These are phyloP conservation scores for Aspergillus melleus DNA, from an alignment of 2,329 filamentous ascomycete genomes.

Conservation along the genomic window DNA sequence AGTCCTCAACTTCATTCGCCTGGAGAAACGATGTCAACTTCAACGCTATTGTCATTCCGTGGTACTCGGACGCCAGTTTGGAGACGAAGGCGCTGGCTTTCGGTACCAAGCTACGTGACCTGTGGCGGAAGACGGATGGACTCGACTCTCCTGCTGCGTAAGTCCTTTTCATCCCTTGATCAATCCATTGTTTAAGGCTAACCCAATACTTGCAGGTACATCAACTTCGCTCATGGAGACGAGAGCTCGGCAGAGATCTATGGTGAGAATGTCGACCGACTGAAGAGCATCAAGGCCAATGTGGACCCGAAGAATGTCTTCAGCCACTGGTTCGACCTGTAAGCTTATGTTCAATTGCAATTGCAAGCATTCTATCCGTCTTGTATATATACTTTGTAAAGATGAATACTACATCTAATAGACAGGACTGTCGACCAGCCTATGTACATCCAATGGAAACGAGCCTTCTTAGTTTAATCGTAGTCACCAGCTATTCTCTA, in stretches of 20 bases:
- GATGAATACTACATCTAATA: background rate
- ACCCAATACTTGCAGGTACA: background rate
- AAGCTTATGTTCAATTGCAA: background rate
- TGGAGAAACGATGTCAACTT: conserved; percentile 7
- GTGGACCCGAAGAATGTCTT: conserved; percentile 1
- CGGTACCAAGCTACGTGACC: conserved; percentile 1
- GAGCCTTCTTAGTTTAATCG: background rate
- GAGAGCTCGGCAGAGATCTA: background rate
- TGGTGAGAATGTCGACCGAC: conserved; percentile 4
- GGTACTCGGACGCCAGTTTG: conserved; percentile 2
- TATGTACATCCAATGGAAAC: background rate
- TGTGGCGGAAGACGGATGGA: conserved; percentile 5
- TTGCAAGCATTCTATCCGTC: background rate
- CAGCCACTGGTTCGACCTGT: background rate
- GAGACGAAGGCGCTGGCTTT: background rate
- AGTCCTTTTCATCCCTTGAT: background rate
- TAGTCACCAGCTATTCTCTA: background rate
- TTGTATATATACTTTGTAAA: background rate
- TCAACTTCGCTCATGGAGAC: conserved; percentile 3
- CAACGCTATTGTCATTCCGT: conserved; percentile 6
- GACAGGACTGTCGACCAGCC: background rate
- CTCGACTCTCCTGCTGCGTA: conserved; percentile 5
- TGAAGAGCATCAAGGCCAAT: conserved; percentile 1
- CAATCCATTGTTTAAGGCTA: background rate
- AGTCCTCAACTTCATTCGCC: conserved; percentile 2